Percentiles rank a stretch among this genome's conserved stretches.
phyloP scores from a whole-genome alignment of 805 yeast species.

The Wickerhamiella azymoides region DNA sequence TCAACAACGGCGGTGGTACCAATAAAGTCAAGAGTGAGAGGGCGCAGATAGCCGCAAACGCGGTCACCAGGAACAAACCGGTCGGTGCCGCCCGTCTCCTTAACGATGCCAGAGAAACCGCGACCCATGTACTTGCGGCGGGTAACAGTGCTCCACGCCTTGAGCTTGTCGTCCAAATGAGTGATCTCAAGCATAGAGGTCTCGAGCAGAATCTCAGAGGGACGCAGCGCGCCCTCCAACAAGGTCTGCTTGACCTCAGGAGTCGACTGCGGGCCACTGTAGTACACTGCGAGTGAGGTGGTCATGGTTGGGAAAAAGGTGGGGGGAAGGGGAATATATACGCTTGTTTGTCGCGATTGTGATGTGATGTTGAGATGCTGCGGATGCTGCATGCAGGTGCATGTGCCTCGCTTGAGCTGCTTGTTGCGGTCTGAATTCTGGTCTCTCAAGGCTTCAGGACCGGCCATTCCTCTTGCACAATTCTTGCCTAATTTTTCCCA shows the following conservation, averaged over 20 bases:
- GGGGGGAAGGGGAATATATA: not conserved
- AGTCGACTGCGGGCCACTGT: not conserved
- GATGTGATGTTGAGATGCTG: not conserved
- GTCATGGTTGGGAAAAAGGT: not conserved
- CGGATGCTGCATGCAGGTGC: not conserved
- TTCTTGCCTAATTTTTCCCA: no score
- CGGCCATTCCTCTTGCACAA: no score
- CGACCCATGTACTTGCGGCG: conserved; percentile 35
- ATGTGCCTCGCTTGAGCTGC: not conserved
- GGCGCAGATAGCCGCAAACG: conserved; percentile 43
- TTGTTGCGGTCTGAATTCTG: no score
- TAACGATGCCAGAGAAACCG: conserved; percentile 50
- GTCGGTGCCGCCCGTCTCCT: conserved; percentile 36
- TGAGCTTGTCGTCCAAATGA: conserved; percentile 6
- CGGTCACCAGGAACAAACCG: conserved; percentile 41
- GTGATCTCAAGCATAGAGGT: conserved; percentile 1
- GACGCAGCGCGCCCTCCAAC: not conserved
- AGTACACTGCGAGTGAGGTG: conserved; percentile 6
- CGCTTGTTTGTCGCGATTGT: not conserved
- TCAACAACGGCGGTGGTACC: conserved; percentile 2
- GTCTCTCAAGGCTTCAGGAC: no score
- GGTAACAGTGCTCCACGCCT: not conserved
- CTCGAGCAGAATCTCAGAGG: conserved; percentile 2
- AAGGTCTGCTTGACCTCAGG: conserved; percentile 1
- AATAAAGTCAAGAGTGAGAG: conserved; percentile 1